phyloP scores from a whole-genome alignment of 2,329 filamentous ascomycete species.

The Fusarium tanahbumbuense region DNA sequence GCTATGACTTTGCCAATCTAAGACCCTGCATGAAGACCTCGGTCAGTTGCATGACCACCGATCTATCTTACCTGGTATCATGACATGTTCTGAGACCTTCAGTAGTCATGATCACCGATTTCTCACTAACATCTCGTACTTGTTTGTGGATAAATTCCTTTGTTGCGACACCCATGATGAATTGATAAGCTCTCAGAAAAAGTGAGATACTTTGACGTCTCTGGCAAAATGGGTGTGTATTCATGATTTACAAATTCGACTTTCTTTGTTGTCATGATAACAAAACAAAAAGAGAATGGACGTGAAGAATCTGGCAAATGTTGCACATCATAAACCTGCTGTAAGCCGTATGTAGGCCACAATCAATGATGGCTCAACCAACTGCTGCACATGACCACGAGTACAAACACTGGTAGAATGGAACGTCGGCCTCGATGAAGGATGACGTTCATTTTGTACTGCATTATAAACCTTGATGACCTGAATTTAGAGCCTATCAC shows the following conservation, averaged over 20 bases:
- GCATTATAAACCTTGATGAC: conserved; percentile 6
- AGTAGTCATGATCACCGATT: conserved; percentile 2
- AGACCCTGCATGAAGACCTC: conserved; percentile 10
- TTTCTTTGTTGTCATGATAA: neutral
- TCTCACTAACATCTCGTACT: neutral
- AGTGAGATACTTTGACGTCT: neutral
- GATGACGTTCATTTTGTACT: neutral
- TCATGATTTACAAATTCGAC: neutral
- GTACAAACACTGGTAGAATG: neutral
- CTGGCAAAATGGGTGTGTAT: neutral
- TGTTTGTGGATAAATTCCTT: too few species aligned
- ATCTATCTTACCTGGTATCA: neutral
- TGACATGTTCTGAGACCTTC: neutral
- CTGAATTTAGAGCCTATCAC: neutral
- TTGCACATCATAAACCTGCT: neutral
- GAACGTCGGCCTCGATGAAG: neutral
- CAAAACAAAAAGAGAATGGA: neutral
- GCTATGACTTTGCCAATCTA: neutral
- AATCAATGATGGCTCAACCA: neutral
- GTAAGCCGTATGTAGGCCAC: neutral
- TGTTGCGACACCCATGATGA: neutral
- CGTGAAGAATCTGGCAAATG: neutral
- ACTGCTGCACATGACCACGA: neutral
- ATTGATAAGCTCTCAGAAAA: neutral
- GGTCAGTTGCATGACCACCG: neutral